Evolutionary conservation across 805 yeast genomes (phyloP), one percentile per base, ranked within the genome.

Genomic region (Teunomyces gatunensis): DNA sequence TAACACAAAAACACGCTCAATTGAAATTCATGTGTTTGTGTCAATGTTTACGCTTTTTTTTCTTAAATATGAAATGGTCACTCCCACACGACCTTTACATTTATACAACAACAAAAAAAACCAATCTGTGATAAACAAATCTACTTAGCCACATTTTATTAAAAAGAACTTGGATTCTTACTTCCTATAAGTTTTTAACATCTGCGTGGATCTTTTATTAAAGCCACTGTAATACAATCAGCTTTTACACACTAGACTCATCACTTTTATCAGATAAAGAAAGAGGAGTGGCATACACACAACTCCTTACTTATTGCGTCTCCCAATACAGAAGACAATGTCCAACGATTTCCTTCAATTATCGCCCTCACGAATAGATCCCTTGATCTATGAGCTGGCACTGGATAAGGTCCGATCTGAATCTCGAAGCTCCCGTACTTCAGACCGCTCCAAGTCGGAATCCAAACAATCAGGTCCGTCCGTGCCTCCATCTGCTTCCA

Each of bases 341-440:
- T 55, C 67, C 18, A 60, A 63, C 60, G 63, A 59, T 21, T 63
- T 55, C 46, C 54, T 65, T 40, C 65, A 59, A 21, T 68, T 73
- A 39, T 69, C 75, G 10, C 75, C 75, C 11, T 61, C 72, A 13
- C 51, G 63, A 27, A 63, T 67, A 25, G 75, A 71, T 46, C 73
- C 72, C 18, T 57, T 63, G 43, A 65, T 69, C 43, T 68, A 69
- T 44, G 49, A 49, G 18, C 40, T 37, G 40, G 28, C 18, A 6
- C 40, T 23, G 40, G 40, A 37, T 10, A 37, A 23, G 23, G 17
- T 12, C 17, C 10, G 40, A n/a, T 13, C 40, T 6, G 40, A 37
- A 20, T 37, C 40, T n/a, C 25, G 40, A n/a, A 23, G 15, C 40
- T 37, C 40, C 29, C 29, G 29, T 23, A 5, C 18, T 21, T 37